Percentiles rank a stretch among this genome's conserved stretches.
phyloP scores from a whole-genome alignment of 2,329 filamentous ascomycete genomes.

The Blastomyces gilchristii region DNA sequence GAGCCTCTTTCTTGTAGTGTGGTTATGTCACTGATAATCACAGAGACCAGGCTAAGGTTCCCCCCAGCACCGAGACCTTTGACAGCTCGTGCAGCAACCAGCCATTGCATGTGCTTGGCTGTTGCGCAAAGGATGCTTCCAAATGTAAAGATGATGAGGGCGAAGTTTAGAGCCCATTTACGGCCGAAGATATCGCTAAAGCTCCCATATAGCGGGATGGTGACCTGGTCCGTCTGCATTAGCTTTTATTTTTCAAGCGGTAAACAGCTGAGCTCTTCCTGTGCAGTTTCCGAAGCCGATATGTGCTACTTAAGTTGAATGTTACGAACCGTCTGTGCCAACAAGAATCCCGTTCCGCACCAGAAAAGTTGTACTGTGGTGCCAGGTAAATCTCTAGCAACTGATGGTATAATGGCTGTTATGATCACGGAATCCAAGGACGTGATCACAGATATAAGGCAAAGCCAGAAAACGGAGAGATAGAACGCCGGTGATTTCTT shows the following conservation, averaged over 20 bases:
- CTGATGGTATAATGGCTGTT: background rate
- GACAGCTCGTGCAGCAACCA: constrained; percentile 40
- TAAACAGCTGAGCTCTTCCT: too few relatives aligned
- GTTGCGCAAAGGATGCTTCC: constrained; percentile 37
- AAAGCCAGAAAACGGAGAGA: constrained; percentile 3
- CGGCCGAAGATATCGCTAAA: constrained; percentile 12
- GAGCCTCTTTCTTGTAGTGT: constrained; percentile 35
- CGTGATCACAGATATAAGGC: constrained; percentile 6
- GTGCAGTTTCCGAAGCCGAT: background rate
- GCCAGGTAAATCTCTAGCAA: background rate
- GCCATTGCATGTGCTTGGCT: constrained; percentile 30
- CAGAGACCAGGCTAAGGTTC: constrained; percentile 39
- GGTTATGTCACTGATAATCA: constrained; percentile 44
- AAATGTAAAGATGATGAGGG: constrained; percentile 34
- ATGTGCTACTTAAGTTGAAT: background rate
- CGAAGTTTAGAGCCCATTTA: constrained; percentile 15
- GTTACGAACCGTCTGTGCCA: constrained; percentile 4
- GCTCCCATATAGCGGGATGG: constrained; percentile 10
- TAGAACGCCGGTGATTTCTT: constrained; percentile 6
- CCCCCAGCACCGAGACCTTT: constrained; percentile 44
- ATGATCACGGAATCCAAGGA: constrained; percentile 8
- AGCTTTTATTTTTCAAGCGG: background rate
- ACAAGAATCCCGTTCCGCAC: constrained; percentile 6
- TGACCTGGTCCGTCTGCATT: background rate
- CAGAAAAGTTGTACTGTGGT: constrained; percentile 7